Evolutionary conservation across 768 basidiomycete genomes (phyloP), one percentile per base, ranked within the genome.

Genomic region (Termitomyces sp.): DNA sequence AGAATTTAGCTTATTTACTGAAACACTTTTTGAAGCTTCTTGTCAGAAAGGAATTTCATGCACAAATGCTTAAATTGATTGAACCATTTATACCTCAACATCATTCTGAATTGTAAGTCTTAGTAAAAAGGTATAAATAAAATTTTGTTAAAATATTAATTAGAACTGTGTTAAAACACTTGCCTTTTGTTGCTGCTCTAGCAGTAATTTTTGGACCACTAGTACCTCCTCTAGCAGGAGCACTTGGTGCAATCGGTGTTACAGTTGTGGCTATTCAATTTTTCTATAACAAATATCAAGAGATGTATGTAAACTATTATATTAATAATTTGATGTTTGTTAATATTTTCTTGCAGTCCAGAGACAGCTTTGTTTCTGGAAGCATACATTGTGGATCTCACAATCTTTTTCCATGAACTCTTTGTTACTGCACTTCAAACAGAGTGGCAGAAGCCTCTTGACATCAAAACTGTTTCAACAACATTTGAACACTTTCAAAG

Each of bases 311-410:
- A 10, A 22, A 0, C 2, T 13, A 18, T 22, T 24, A 14, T 5
- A n/a, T 46, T n/a, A 14, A 7, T 2, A 16, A 26, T 26, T 5
- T 18, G 18, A 22, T 22, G 36, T 39, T 5, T 46, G n/a, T 20
- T 47, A 20, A 34, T 16, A 20, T 20, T 47, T 22, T 31, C 10
- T 7, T n/a, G 14, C 12, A 46, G 44, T 2, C 55, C 55, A 18
- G 53, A 37, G 16, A 55, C 55, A 31, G 55, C 55, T 37, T 18
- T 55, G 5, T 55, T 46, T 29, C 13, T 55, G 7, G 55, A 47
- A 27, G 55, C 55, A 5, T 55, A 55, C 14, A 55, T 55, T 20
- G 36, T 47, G 7, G 34, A 55, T 39, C 46, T 55, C 24, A 47
- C 46, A 27, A 36, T 55, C 8, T 36, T 55, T 26, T 44, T 55